phyloP scores from a whole-genome alignment of 805 yeast genomes.

The Lipomyces japonicus region DNA sequence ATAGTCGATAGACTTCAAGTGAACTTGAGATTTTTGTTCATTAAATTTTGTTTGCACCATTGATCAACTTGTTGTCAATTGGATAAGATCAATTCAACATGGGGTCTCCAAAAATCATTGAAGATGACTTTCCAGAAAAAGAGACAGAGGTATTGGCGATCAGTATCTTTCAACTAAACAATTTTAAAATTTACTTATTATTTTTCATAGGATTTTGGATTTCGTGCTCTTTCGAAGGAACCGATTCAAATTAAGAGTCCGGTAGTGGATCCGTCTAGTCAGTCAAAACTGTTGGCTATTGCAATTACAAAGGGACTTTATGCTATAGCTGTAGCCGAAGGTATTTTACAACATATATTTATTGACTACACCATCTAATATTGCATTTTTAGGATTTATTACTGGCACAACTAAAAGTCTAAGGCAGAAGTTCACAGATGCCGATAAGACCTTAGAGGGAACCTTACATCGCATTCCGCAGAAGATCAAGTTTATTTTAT shows the following conservation, averaged over 20 bases:
- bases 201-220: neutral
- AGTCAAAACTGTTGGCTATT: conserved; percentile 30
- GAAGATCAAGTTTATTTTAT: conserved; percentile 20
- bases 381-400: conserved; percentile 14
- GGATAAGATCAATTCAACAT: too few species aligned
- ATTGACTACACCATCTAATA: neutral
- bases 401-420: conserved; percentile 28
- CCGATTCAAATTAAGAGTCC: conserved; percentile 1
- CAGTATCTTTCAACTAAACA: neutral
- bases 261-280: conserved; percentile 8
- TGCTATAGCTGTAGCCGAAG: conserved; percentile 30
- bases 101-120: conserved; percentile 13
- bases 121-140: conserved; percentile 17
- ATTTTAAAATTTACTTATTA: neutral
- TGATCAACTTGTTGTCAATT: too few species aligned
- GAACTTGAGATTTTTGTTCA: too few species aligned
- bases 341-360: conserved; percentile 12
- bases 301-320: conserved; percentile 31
- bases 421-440: conserved; percentile 19
- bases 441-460: conserved; percentile 10
- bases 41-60: too few species aligned
- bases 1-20: too few species aligned
- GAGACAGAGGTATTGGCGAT: conserved; percentile 18
- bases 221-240: neutral
- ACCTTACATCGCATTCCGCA: conserved; percentile 8